Percentiles rank a stretch among this genome's conserved stretches.
Conservation (phyloP, 225 moss, liverwort and hornwort species). For the Straminergon stramineum region DNA sequence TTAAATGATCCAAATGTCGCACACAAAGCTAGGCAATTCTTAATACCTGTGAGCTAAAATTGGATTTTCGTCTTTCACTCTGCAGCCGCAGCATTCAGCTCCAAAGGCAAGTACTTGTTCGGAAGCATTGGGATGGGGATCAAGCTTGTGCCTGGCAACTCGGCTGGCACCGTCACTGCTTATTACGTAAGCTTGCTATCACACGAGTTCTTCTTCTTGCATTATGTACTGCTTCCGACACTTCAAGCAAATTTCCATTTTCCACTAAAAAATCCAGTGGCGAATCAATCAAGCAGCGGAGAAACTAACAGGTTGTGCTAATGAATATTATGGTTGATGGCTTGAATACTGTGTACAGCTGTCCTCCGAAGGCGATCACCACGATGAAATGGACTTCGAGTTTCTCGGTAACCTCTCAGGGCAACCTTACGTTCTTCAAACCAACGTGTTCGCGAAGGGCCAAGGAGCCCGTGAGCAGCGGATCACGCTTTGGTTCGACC, state of each 20-base stretch:
- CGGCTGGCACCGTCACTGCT: slow-evolving; percentile 86
- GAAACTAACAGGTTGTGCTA: not conserved
- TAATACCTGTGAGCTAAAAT: not conserved
- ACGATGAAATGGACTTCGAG: slow-evolving; percentile 57
- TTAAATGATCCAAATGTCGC: not conserved
- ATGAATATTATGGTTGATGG: not conserved
- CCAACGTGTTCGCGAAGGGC: slow-evolving; percentile 49
- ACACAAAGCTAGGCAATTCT: not conserved
- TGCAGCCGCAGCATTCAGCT: slow-evolving; percentile 67
- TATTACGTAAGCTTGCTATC: slow-evolving; percentile 46
- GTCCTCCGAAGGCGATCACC: slow-evolving; percentile 12
- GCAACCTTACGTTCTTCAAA: slow-evolving; percentile 45
- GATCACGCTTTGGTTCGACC: slow-evolving; percentile 55
- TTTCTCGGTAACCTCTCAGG: slow-evolving; percentile 41
- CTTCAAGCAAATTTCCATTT: not conserved
- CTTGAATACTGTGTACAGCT: not conserved
- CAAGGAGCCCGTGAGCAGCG: slow-evolving; percentile 43
- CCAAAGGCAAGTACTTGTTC: slow-evolving; percentile 53
- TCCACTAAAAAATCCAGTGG: too few species aligned
- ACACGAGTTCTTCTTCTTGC: not conserved
- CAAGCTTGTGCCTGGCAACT: slow-evolving; percentile 67
- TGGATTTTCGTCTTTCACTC: not conserved
- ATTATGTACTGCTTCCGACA: not conserved
- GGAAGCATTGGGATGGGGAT: slow-evolving; percentile 72
- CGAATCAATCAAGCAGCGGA: not conserved